Evolutionary conservation across 805 yeast species (phyloP).

Genomic region (Jamesozyma jinghongensis): DNA sequence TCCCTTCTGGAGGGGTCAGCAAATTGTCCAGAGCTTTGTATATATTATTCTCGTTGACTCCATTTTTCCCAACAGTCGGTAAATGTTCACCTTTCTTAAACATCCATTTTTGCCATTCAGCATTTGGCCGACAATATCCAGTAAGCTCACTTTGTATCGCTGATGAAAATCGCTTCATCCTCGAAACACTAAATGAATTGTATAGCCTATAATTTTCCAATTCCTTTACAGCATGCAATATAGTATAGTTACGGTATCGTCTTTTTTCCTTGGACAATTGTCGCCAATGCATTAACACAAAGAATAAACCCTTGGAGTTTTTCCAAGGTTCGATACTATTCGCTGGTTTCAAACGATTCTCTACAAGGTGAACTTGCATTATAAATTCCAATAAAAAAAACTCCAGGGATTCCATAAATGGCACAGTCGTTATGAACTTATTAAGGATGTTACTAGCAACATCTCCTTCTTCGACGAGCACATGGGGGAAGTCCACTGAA

Average conservation of each 20-base stretch:
- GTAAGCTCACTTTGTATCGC: background rate
- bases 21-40: slow-evolving; percentile 14
- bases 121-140: background rate
- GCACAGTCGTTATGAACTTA: slow-evolving; percentile 17
- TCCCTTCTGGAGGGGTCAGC: slow-evolving; percentile 1
- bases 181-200: slow-evolving; percentile 18
- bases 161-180: background rate
- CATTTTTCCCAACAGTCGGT: slow-evolving; percentile 15
- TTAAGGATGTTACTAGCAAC: slow-evolving; percentile 11
- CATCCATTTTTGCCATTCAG: slow-evolving; percentile 20
- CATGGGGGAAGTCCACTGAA: slow-evolving; percentile 4
- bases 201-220: slow-evolving; percentile 25
- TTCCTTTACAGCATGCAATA: slow-evolving; percentile 26
- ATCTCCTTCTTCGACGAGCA: slow-evolving; percentile 4
- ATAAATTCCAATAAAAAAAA: slow-evolving; percentile 25
- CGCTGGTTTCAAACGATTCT: slow-evolving; percentile 19
- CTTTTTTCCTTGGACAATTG: slow-evolving; percentile 24
- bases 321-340: slow-evolving; percentile 24
- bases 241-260: slow-evolving; percentile 17
- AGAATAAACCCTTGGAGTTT: slow-evolving; percentile 19
- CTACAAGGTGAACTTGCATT: slow-evolving; percentile 21
- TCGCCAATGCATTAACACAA: slow-evolving; percentile 25
- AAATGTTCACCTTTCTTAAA: slow-evolving; percentile 14
- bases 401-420: slow-evolving; percentile 20
- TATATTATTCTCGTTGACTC: slow-evolving; percentile 16